Conservation (phyloP, 164 flowering plant genomes). For the Vitis vinifera region ASM3070453v1 NC_081823.1:4939501-4940000, state of each 20-base stretch:
- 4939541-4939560: slow-evolving; percentile 12
- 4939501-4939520: not conserved
- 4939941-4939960: slow-evolving; percentile 19
- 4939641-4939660: slow-evolving; percentile 12
- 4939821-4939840: slow-evolving; percentile 25
- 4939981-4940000: slow-evolving; percentile 2
- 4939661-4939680: slow-evolving; percentile 26
- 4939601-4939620: slow-evolving; percentile 15
- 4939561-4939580: slow-evolving; percentile 15
- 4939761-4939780: slow-evolving; percentile 14
- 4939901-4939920: slow-evolving; percentile 13
- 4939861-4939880: slow-evolving; percentile 23
- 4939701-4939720: slow-evolving; percentile 21
- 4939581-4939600: slow-evolving; percentile 5
- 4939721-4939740: slow-evolving; percentile 21
- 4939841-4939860: slow-evolving; percentile 27
- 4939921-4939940: slow-evolving; percentile 41
- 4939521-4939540: not conserved
- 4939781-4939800: slow-evolving; percentile 14
- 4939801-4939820: slow-evolving; percentile 5
- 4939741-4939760: slow-evolving; percentile 17
- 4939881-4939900: slow-evolving; percentile 42
- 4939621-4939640: slow-evolving; percentile 24
- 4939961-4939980: slow-evolving; percentile 3
- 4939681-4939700: slow-evolving; percentile 35